Conservation (phyloP, 2,329 filamentous ascomycete species). For the Aureobasidium melanogenum region DNA sequence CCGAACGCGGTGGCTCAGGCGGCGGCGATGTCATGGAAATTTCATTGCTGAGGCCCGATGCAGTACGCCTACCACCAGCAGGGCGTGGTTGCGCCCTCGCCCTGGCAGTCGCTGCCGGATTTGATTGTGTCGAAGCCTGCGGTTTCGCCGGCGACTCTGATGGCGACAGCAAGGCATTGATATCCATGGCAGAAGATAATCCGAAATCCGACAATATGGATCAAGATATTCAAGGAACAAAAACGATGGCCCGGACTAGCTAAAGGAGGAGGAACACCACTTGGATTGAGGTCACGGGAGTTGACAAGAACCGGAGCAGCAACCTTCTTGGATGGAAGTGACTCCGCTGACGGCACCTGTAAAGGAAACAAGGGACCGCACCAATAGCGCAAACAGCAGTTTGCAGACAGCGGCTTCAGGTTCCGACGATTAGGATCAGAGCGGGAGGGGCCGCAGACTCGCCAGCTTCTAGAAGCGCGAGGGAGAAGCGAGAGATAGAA, state of each 20-base stretch:
- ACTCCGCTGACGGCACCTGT: background rate
- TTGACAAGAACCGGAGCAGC: background rate
- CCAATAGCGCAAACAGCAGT: background rate
- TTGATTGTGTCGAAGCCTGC: conserved; percentile 27
- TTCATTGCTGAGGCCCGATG: conserved; percentile 37
- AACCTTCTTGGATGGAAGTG: background rate
- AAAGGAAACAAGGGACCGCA: background rate
- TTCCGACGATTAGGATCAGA: background rate
- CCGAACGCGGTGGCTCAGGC: conserved; percentile 13
- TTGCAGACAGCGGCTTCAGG: background rate
- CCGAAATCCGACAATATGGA: background rate
- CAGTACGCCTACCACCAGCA: conserved; percentile 23
- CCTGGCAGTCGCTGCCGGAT: conserved; percentile 17
- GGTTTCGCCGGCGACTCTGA: conserved; percentile 34
- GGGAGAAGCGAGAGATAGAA: background rate
- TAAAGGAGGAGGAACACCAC: background rate
- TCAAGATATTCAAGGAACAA: background rate
- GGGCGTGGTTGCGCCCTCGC: conserved; percentile 13
- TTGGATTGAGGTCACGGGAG: background rate
- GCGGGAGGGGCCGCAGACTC: background rate
- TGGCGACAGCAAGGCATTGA: conserved; percentile 41
- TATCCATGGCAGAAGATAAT: conserved; percentile 32
- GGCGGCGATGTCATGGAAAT: conserved; percentile 17
- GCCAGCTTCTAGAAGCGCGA: background rate
- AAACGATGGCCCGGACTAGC: background rate